phyloP scores from a whole-genome alignment of 2,329 filamentous ascomycete species.

The Pseudocercospora eumusae region DNA sequence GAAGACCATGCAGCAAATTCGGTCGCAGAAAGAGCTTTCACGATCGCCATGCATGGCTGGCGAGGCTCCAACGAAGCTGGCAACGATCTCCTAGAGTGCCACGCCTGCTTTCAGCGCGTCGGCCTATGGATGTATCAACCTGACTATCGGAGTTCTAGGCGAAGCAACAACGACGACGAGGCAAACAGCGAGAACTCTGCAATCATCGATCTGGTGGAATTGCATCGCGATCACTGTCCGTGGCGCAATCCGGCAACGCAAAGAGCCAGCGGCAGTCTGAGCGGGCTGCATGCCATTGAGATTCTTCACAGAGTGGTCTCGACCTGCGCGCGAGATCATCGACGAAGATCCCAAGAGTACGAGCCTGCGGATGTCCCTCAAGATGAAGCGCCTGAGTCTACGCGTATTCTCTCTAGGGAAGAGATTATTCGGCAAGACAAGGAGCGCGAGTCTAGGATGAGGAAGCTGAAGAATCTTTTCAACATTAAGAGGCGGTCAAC shows the following conservation, averaged over 20 bases:
- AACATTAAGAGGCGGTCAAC: slow-evolving; percentile 37
- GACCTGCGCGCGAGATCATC: slow-evolving; percentile 37
- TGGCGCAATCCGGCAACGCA: slow-evolving; percentile 41
- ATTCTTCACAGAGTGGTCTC: slow-evolving; percentile 39
- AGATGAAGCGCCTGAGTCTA: slow-evolving; percentile 13
- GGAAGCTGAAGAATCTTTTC: slow-evolving; percentile 40
- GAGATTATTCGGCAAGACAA: slow-evolving; percentile 39
- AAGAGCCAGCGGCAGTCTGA: slow-evolving; percentile 38
- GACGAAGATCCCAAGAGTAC: slow-evolving; percentile 34
- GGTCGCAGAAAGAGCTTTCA: slow-evolving; percentile 31
- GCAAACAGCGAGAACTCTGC: slow-evolving; percentile 26
- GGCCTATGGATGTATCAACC: slow-evolving; percentile 92
- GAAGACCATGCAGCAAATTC: slow-evolving; percentile 14
- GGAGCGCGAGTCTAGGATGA: slow-evolving; percentile 39
- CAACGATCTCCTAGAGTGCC: slow-evolving; percentile 74
- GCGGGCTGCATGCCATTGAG: slow-evolving; percentile 37
- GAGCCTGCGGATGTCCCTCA: slow-evolving; percentile 10
- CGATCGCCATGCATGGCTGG: slow-evolving; percentile 51
- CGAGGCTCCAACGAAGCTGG: slow-evolving; percentile 59
- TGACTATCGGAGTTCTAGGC: slow-evolving; percentile 43
- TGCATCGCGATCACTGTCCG: slow-evolving; percentile 44
- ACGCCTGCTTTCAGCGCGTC: slow-evolving; percentile 81
- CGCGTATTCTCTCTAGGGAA: slow-evolving; percentile 28
- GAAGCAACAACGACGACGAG: slow-evolving; percentile 45
- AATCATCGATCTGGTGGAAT: slow-evolving; percentile 37